phyloP scores from a whole-genome alignment of 2,329 filamentous ascomycete genomes.

The Ceratocystis harringtonii region DNA sequence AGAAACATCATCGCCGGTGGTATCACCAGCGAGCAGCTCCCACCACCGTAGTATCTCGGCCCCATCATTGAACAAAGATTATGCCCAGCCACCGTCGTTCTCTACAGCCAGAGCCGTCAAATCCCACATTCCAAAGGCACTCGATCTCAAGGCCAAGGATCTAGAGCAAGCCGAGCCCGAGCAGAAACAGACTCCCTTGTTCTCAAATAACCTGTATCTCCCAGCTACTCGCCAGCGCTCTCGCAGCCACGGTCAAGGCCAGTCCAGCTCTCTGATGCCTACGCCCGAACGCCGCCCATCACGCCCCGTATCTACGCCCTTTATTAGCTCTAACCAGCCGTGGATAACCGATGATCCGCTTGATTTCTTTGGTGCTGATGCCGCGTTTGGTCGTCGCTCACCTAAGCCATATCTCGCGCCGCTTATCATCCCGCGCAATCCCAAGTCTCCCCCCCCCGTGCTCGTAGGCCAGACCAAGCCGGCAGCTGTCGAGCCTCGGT shows the following conservation, averaged over 20 bases:
- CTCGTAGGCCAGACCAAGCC: neutral
- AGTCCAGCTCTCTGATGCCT: neutral
- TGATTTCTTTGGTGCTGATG: neutral
- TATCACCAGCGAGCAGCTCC: neutral
- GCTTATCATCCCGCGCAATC: constrained; percentile 11
- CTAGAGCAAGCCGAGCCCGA: neutral
- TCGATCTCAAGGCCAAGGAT: constrained; percentile 1
- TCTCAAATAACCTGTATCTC: constrained; percentile 15
- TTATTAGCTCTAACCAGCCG: constrained; percentile 13
- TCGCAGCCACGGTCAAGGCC: neutral
- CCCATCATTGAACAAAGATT: constrained; percentile 1
- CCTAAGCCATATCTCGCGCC: constrained; percentile 9
- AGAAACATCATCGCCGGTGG: constrained; percentile 6
- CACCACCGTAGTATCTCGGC: constrained; percentile 11
- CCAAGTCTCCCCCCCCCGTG: neutral
- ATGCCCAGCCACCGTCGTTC: neutral
- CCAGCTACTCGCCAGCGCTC: constrained; percentile 12
- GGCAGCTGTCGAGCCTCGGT: constrained; percentile 7
- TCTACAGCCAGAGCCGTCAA: neutral
- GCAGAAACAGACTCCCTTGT: constrained; percentile 14
- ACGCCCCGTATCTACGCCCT: constrained; percentile 12
- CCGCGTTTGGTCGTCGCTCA: neutral
- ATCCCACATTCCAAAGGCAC: neutral
- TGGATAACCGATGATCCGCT: constrained; percentile 12
- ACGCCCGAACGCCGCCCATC: neutral